Base-by-base conservation (phyloP, 2,329 filamentous ascomycete genomes). In the Verticillium dahliae region DNA sequence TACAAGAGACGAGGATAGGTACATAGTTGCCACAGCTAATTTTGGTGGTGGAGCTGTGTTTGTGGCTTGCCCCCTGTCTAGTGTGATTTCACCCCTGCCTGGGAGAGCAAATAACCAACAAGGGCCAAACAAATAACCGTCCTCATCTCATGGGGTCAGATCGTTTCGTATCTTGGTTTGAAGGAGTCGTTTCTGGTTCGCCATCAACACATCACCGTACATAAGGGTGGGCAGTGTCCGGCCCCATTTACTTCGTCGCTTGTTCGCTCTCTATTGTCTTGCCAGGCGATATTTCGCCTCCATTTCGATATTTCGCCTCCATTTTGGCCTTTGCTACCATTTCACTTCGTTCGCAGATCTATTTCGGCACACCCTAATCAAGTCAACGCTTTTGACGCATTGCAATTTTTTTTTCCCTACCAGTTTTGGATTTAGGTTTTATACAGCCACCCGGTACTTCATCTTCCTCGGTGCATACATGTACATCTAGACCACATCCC, bases 151-250 rank as follows among this genome's bases (percentile, higher is more conserved):
- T 59, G 58, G 45, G 58, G 27, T 33, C 50, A 35, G 58, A 33
- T 37, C 45, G 58, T 59, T 59, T 59, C 58, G 58, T 14, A 45
- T 59, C 59, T 62, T 62, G 61, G 64, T 66, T 65, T 66, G 64
- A 65, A 66, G 64, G 64, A 65, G 64, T 45, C n/a, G 18, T 5
- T 14, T 56, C 45, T 35, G 45, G 35, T 52, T 64, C 60, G 58
- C 61, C 58, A 63, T 61, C 62, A 58, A 60, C 60, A 63, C 58
- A 56, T 33, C 59, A 60, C 37, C 59, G 35, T 56, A 65, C 63
- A 62, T 62, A 56, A 60, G 55, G 57, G 63, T 62, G 50, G 41
- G 58, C 57, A 59, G 58, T 55, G 50, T 50, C 38, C 31, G n/a
- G 6, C n/a, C 33, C 45, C 37, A 22, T 58, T 33, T 58, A n/a